phyloP scores from a whole-genome alignment of 2,329 filamentous ascomycete genomes.

The Aureobasidium sp. region DNA sequence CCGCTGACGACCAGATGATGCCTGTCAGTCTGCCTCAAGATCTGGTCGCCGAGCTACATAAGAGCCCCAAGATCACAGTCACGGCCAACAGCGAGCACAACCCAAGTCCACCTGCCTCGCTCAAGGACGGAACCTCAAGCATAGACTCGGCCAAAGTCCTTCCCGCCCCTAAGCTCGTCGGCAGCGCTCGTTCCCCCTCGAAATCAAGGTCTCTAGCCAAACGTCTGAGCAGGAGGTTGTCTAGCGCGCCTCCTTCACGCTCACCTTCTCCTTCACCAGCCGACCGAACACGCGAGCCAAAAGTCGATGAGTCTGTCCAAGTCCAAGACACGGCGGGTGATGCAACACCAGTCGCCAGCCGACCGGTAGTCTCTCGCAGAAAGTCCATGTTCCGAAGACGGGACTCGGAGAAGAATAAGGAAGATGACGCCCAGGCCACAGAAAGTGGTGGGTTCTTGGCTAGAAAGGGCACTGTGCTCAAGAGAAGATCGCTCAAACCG shows the following conservation, averaged over 20 bases:
- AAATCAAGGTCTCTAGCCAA: constrained; percentile 14
- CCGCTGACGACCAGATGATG: constrained; percentile 29
- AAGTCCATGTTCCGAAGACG: constrained; percentile 7
- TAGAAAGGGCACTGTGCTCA: constrained; percentile 21
- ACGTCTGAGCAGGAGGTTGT: constrained; percentile 16
- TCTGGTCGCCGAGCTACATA: constrained; percentile 27
- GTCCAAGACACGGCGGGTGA: background rate
- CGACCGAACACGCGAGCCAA: background rate
- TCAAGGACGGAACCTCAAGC: constrained; percentile 12
- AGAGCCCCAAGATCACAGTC: constrained; percentile 24
- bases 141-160: constrained; percentile 14
- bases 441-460: constrained; percentile 13
- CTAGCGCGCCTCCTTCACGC: constrained; percentile 9
- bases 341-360: background rate
- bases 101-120: constrained; percentile 16
- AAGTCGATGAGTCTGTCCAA: background rate
- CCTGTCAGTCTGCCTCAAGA: constrained; percentile 26
- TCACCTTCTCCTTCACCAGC: constrained; percentile 18
- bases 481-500: constrained; percentile 16
- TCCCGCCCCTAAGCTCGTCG: background rate
- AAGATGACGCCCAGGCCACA: background rate
- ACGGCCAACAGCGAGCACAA: constrained; percentile 18
- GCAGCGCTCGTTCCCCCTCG: background rate
- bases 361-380: background rate
- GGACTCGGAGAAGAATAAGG: constrained; percentile 3